Evolutionary conservation across 176 grass and related monocot species (phyloP), one percentile per base, ranked within the genome.

Genomic region (Neostapfia colusana): DNA sequence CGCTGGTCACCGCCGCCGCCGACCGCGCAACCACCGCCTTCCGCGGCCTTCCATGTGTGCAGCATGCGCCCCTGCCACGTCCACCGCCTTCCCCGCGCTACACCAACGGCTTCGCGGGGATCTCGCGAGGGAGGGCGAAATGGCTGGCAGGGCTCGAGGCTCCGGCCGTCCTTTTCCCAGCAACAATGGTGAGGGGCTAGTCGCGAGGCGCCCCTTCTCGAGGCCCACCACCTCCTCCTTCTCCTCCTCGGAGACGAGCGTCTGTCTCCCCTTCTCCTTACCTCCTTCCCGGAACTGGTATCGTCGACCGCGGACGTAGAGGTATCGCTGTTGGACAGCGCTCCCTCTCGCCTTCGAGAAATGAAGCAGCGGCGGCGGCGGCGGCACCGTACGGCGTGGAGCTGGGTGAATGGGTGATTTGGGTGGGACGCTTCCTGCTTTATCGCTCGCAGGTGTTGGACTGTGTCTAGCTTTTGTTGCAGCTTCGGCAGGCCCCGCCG

Each of bases 1-100:
- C 85, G 85, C 40, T 63, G 75, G 11, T 83, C 80, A 17, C 39
- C 63, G 5, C 68, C 70, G 24, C 26, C 43, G 57, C 38, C 39
- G 31, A 9, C 23, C 3, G 23, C 76, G 34, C 79, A 65, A 15
- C 43, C 77, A 8, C 66, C 39, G 44, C 55, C 64, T 44, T 84
- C 70, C 13, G 23, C 55, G 39, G n/a, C 69, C 83, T 85, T 91
- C 83, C 83, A 89, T 69, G 88, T 91, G 25, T 38, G 69, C 60
- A 48, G 44, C 87, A 72, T 70, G 21, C 18, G 79, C 18, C 7
- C 65, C 35, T 20, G 17, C 61, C 69, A 31, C 70, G 80, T 74
- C 51, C 60, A 39, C 67, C 85, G 21, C 43, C 63, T 67, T 68
- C 49, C 84, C 27, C 67, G 26, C 56, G 25, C 48, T 44, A 40